Evolutionary conservation across 352 stramenopile genomes (phyloP).

Genomic region (Pythium apleroticum): DNA sequence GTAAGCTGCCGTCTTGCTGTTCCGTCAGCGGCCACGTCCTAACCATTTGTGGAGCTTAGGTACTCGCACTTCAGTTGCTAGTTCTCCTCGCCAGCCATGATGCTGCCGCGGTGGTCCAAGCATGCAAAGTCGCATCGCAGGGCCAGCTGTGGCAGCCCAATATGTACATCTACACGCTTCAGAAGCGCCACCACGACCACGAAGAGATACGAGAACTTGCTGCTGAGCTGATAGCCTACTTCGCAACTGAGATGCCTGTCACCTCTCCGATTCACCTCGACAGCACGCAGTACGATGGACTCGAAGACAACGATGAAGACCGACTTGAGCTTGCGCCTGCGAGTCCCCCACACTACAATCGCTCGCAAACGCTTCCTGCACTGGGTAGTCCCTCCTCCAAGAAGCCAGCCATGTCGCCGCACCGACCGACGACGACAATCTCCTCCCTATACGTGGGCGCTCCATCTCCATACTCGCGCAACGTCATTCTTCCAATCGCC

Average conservation of each 20-base stretch:
- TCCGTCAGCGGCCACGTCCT: neutral
- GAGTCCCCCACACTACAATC: conserved; percentile 3
- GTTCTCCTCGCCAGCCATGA: conserved; percentile 58
- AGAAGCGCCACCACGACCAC: conserved; percentile 67
- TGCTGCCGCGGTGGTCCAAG: conserved; percentile 41
- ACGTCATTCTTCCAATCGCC: conserved; percentile 42
- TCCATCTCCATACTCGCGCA: conserved; percentile 50
- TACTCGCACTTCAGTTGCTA: conserved; percentile 53
- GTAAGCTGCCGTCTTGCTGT: conserved; percentile 30
- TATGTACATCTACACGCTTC: conserved; percentile 77
- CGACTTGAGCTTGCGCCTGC: neutral
- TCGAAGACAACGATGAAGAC: conserved; percentile 1
- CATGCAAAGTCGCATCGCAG: conserved; percentile 63
- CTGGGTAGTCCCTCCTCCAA: conserved; percentile 26
- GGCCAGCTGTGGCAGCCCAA: conserved; percentile 74
- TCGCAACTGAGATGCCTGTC: conserved; percentile 59
- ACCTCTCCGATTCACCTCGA: conserved; percentile 47
- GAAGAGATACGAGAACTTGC: conserved; percentile 42
- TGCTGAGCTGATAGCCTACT: conserved; percentile 39
- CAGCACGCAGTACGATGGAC: conserved; percentile 11
- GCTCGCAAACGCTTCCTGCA: conserved; percentile 35
- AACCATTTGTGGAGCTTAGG: conserved; percentile 23
- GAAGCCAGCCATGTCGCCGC: conserved; percentile 28
- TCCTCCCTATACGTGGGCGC: conserved; percentile 50
- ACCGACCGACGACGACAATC: conserved; percentile 61